A percentile compares a stretch with the other conserved stretches of the same genome.
phyloP scores from a whole-genome alignment of 1,284 basidiomycete genomes.

The Ceratobasidium sp. region DNA sequence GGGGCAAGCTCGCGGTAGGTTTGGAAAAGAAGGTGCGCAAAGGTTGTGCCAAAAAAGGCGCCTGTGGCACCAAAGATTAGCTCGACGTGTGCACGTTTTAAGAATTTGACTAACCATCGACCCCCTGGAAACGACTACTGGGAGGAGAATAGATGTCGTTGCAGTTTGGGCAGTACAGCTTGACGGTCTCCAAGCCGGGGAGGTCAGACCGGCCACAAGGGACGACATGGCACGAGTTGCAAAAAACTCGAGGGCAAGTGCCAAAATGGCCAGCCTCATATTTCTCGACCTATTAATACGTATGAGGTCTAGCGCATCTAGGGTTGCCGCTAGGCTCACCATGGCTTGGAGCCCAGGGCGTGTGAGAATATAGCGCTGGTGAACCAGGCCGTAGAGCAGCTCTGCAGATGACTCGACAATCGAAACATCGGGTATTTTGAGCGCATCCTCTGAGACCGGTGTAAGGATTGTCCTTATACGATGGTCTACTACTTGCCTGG shows the following conservation, averaged over 20 bases:
- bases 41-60: slow-evolving; percentile 99
- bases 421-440: slow-evolving; percentile 91
- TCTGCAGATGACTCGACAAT: slow-evolving; percentile 98
- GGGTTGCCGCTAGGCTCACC: slow-evolving; percentile 61
- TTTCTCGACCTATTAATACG: slow-evolving; percentile 79
- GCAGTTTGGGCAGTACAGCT: slow-evolving; percentile 98
- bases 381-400: slow-evolving; percentile 95
- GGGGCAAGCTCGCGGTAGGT: slow-evolving; percentile 91
- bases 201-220: slow-evolving; percentile 96
- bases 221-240: slow-evolving; percentile 86
- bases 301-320: not conserved
- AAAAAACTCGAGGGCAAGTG: slow-evolving; percentile 94
- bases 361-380: slow-evolving; percentile 96
- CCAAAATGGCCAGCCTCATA: slow-evolving; percentile 95
- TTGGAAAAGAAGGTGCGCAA: slow-evolving; percentile 97
- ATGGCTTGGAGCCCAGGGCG: slow-evolving; percentile 92
- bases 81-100: not conserved
- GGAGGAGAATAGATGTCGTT: slow-evolving; percentile 97
- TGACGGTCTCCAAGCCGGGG: slow-evolving; percentile 98
- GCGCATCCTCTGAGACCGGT: slow-evolving; percentile 81
- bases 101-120: slow-evolving; percentile 75
- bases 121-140: slow-evolving; percentile 92
- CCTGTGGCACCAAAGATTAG: slow-evolving; percentile 59
- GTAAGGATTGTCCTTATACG: not conserved
- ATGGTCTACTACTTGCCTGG: slow-evolving; percentile 69